Conservation (phyloP, 495 filamentous ascomycete species). For the Letharia lupina region DNA sequence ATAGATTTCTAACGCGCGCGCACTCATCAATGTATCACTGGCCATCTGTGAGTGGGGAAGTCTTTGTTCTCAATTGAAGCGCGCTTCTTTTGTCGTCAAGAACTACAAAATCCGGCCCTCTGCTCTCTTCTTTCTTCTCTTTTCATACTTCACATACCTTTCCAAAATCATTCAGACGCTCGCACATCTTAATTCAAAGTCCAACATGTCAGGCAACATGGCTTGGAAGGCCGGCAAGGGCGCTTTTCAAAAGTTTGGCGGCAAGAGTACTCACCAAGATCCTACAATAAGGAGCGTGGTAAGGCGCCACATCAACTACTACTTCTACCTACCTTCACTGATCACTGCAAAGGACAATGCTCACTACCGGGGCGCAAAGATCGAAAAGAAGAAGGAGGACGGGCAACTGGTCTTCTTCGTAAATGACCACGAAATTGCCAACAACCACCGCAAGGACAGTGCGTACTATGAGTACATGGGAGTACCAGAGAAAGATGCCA, state of each 20-base stretch:
- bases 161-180: not conserved
- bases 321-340: not conserved
- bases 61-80: conserved; percentile 6
- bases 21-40: conserved; percentile 4
- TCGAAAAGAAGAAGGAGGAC: not conserved
- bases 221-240: conserved; percentile 11
- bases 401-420: not conserved
- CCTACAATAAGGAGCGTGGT: conserved; percentile 3
- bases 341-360: not conserved
- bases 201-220: conserved; percentile 12
- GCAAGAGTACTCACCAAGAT: conserved; percentile 9
- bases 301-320: not conserved
- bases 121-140: not conserved
- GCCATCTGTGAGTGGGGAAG: not conserved
- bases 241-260: conserved; percentile 11
- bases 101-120: not conserved
- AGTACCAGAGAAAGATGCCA: conserved; percentile 68
- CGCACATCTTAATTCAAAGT: not conserved
- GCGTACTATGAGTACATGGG: conserved; percentile 46
- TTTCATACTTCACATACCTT: not conserved
- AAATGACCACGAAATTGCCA: not conserved
- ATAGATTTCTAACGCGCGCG: not conserved
- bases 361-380: not conserved
- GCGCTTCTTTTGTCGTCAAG: conserved; percentile 1
- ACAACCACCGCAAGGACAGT: conserved; percentile 35